These are phyloP conservation scores for Trichophyton simii DNA, from an alignment of 2,329 filamentous ascomycete genomes.

Conservation along the genomic window DNA sequence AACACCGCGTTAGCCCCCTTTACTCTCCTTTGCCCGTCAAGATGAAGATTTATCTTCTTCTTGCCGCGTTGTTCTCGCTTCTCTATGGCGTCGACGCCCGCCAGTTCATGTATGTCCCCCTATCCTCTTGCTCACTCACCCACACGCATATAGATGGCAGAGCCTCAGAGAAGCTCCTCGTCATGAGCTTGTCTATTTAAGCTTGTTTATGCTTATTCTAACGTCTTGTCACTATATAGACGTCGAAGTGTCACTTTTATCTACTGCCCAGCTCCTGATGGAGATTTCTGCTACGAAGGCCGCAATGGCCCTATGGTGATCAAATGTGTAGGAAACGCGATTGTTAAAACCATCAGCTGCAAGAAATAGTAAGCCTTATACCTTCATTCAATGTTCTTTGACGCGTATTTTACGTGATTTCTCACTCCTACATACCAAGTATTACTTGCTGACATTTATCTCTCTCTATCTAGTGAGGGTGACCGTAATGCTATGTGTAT, in stretches of 20 bases:
- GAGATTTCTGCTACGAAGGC: background rate
- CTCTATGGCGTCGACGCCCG: background rate
- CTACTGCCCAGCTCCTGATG: background rate
- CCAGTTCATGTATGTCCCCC: background rate
- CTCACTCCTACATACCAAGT: background rate
- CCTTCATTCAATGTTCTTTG: background rate
- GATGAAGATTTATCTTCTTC: background rate
- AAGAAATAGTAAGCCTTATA: background rate
- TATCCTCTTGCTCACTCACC: background rate
- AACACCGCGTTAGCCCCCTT: background rate
- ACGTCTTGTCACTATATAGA: background rate
- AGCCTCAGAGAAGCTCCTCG: background rate
- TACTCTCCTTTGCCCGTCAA: background rate
- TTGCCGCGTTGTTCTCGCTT: background rate
- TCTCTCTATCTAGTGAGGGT: background rate
- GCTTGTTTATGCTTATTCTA: background rate
- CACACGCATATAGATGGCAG: too few species aligned
- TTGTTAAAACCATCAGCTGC: conserved; percentile 1
- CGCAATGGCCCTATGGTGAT: background rate
- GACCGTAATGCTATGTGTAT: background rate
- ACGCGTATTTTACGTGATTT: background rate
- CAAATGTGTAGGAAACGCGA: background rate
- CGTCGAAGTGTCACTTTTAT: background rate
- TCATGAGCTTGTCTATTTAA: background rate
- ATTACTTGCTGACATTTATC: background rate